These are phyloP conservation scores for Globisporangium cystogenes DNA, from an alignment of 352 stramenopile genomes.

Conservation along the genomic window DNA sequence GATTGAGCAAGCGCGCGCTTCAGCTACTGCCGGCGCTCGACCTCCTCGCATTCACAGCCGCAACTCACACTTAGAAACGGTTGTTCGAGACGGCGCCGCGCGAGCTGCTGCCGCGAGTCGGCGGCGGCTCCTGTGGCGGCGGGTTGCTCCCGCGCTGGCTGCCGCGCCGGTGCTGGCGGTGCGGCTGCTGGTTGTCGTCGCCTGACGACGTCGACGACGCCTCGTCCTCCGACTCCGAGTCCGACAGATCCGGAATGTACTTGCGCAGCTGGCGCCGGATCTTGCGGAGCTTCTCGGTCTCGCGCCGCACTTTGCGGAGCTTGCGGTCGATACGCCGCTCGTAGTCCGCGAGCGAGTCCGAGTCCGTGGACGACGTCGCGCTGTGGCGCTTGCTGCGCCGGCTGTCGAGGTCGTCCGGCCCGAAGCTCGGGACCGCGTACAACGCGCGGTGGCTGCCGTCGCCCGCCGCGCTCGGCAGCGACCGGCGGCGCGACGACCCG, in stretches of 20 bases:
- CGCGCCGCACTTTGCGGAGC: slow-evolving; percentile 32
- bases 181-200: background rate
- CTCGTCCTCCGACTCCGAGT: slow-evolving; percentile 26
- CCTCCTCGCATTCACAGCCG: too few species aligned
- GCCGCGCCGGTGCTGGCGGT: too few species aligned
- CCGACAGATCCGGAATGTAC: slow-evolving; percentile 40
- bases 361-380: slow-evolving; percentile 5
- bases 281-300: slow-evolving; percentile 30
- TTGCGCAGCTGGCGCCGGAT: slow-evolving; percentile 40
- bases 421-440: background rate
- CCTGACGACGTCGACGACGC: slow-evolving; percentile 11
- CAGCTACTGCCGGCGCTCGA: too few species aligned
- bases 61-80: background rate
- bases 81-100: background rate
- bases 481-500: background rate
- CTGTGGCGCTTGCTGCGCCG: slow-evolving; percentile 5
- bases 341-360: slow-evolving; percentile 22
- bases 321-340: slow-evolving; percentile 40
- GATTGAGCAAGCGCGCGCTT: too few species aligned
- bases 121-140: too few species aligned
- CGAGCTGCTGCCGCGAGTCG: too few species aligned
- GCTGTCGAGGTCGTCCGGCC: background rate
- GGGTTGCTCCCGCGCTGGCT: background rate
- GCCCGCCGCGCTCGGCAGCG: background rate
- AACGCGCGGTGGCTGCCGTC: background rate